Percentiles rank a stretch among this genome's conserved stretches.
Evolutionary conservation across 192 early-diverging fungal species (phyloP).

Genomic region (Rhizophagus prolifer): DNA sequence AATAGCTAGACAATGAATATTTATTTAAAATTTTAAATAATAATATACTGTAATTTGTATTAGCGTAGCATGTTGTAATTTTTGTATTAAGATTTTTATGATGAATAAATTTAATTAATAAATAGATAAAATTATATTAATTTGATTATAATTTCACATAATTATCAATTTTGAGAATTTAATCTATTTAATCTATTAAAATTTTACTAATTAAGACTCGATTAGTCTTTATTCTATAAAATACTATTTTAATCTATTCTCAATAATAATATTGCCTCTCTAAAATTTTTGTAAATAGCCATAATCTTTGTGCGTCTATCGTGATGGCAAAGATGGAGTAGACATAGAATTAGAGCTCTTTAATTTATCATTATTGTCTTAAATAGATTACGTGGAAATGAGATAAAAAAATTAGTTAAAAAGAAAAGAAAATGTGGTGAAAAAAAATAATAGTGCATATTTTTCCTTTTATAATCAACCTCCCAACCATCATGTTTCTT

Average conservation of each 20-base stretch:
- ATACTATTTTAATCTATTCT: not conserved
- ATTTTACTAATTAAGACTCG: no score
- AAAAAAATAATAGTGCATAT: not conserved
- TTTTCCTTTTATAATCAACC: constrained; percentile 5
- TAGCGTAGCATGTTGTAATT: no score
- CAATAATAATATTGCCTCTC: constrained; percentile 1
- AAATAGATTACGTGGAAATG: not conserved
- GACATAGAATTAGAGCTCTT: not conserved
- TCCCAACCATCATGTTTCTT: constrained; percentile 5
- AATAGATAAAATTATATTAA: no score
- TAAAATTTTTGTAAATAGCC: constrained; percentile 18
- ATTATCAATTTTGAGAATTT: no score
- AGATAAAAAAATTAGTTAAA: not conserved
- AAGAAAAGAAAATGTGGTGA: not conserved
- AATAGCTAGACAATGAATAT: no score
- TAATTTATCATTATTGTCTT: not conserved
- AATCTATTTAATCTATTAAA: no score
- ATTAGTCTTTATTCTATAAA: no score
- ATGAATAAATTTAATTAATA: no score
- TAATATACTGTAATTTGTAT: no score
- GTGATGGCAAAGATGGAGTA: not conserved
- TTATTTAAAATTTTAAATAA: no score
- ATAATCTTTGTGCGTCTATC: constrained; percentile 11
- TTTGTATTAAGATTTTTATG: no score
- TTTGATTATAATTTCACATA: no score